Evolutionary conservation across 139 green algal genomes (phyloP).

Genomic region (Diplosphaera chodatii): DNA sequence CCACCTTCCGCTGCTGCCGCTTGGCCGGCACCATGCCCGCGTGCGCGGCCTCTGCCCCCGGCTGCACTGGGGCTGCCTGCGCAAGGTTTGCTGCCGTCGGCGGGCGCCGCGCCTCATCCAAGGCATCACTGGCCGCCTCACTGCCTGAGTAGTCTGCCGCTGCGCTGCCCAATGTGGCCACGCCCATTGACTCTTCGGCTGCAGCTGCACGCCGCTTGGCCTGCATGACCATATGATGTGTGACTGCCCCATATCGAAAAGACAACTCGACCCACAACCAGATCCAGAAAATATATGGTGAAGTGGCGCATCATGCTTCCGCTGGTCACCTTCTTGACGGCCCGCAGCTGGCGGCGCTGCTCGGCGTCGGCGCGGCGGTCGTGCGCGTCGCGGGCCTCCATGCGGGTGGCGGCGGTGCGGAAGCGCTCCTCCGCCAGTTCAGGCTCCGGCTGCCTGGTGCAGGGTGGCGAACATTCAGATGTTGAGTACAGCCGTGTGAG

Average conservation of each 20-base stretch:
- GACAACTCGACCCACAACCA: background rate
- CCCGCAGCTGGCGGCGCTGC: conserved; percentile 30
- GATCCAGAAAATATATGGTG: background rate
- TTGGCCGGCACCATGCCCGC: conserved; percentile 34
- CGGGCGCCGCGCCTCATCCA: background rate
- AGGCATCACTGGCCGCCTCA: too few species aligned
- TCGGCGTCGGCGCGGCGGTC: conserved; percentile 27
- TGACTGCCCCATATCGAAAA: background rate
- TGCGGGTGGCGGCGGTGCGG: conserved; percentile 26
- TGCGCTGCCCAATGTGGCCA: too few species aligned
- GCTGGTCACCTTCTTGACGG: conserved; percentile 34
- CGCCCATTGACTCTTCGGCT: too few species aligned
- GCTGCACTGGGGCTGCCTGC: background rate
- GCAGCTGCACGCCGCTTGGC: too few species aligned
- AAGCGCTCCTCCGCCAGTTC: conserved; percentile 56
- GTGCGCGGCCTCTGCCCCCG: conserved; percentile 18
- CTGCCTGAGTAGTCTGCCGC: too few species aligned
- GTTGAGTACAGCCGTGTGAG: background rate
- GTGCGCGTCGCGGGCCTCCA: conserved; percentile 36
- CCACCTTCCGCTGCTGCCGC: too few species aligned
- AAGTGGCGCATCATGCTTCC: too few species aligned
- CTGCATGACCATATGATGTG: too few species aligned
- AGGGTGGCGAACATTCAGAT: background rate
- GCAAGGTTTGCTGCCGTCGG: background rate
- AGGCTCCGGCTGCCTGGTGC: conserved; percentile 41